phyloP scores from a whole-genome alignment of 768 basidiomycete species.

The Kwoniella bestiolae region DNA sequence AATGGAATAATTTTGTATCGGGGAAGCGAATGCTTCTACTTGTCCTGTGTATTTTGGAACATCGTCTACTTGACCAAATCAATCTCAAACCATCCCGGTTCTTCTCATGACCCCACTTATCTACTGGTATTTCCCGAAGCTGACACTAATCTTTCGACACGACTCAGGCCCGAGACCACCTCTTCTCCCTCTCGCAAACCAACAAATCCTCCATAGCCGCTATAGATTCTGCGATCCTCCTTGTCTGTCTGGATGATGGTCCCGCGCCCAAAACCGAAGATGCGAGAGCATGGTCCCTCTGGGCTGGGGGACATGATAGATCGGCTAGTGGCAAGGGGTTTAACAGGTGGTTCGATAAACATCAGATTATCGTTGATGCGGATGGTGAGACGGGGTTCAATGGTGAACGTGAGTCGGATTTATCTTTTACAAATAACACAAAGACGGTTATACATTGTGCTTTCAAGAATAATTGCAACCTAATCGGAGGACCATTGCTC shows the following conservation, averaged over 20 bases:
- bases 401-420: slow-evolving; percentile 69
- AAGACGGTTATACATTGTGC: too few species aligned
- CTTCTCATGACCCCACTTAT: too few species aligned
- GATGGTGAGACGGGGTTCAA: slow-evolving; percentile 96
- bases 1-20: too few species aligned
- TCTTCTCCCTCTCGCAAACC: slow-evolving; percentile 68
- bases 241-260: slow-evolving; percentile 81
- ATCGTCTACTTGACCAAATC: too few species aligned
- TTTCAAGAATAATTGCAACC: too few species aligned
- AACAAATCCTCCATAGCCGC: slow-evolving; percentile 73
- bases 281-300: slow-evolving; percentile 76
- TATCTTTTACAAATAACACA: too few species aligned
- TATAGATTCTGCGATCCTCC: slow-evolving; percentile 87
- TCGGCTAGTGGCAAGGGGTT: slow-evolving; percentile 67
- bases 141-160: too few species aligned
- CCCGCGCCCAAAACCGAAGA: slow-evolving; percentile 73
- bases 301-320: slow-evolving; percentile 66
- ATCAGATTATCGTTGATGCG: slow-evolving; percentile 91
- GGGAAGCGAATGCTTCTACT: too few species aligned
- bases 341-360: slow-evolving; percentile 96
- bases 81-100: neutral
- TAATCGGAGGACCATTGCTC: too few species aligned
- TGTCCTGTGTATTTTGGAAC: too few species aligned
- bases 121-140: too few species aligned
- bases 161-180: slow-evolving; percentile 68